Evolutionary conservation across 192 early-diverging fungal genomes (phyloP).

Genomic region (Backusella tuberculispora): DNA sequence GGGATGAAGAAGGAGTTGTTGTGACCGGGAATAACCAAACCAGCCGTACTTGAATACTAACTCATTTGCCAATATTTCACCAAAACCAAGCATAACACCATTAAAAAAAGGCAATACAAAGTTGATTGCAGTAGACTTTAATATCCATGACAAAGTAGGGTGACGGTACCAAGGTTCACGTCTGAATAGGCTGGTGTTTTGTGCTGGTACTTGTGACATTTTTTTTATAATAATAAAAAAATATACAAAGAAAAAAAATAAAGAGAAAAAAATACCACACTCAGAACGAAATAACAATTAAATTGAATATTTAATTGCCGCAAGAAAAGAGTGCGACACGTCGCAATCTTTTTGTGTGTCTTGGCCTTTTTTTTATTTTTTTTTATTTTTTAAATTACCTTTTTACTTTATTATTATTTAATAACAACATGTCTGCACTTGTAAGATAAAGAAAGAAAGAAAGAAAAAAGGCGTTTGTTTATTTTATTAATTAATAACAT

Average conservation of each 20-base stretch:
- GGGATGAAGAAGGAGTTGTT: conserved; percentile 2
- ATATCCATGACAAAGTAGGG: conserved; percentile 38
- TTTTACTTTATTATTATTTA: background rate
- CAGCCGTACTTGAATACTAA: conserved; percentile 75
- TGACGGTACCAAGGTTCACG: conserved; percentile 41
- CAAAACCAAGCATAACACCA: conserved; percentile 73
- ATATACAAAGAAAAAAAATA: background rate
- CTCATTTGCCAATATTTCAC: conserved; percentile 85
- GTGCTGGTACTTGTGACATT: conserved; percentile 11
- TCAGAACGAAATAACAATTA: background rate
- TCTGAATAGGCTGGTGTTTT: background rate
- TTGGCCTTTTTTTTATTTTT: background rate
- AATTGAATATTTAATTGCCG: background rate
- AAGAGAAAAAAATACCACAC: background rate
- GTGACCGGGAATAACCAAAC: conserved; percentile 44
- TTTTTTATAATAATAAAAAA: background rate
- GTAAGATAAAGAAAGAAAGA: conserved; percentile 6
- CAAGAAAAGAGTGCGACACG: background rate
- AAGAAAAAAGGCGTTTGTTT: background rate
- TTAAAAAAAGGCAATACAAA: conserved; percentile 63
- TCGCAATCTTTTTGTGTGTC: no score
- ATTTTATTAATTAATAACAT: background rate
- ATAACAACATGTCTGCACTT: conserved; percentile 26
- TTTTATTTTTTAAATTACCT: background rate
- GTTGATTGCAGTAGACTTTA: conserved; percentile 56